These are phyloP conservation scores for Ogataea nakhonphanomensis DNA, from an alignment of 805 yeast genomes.

Conservation along the genomic window DNA sequence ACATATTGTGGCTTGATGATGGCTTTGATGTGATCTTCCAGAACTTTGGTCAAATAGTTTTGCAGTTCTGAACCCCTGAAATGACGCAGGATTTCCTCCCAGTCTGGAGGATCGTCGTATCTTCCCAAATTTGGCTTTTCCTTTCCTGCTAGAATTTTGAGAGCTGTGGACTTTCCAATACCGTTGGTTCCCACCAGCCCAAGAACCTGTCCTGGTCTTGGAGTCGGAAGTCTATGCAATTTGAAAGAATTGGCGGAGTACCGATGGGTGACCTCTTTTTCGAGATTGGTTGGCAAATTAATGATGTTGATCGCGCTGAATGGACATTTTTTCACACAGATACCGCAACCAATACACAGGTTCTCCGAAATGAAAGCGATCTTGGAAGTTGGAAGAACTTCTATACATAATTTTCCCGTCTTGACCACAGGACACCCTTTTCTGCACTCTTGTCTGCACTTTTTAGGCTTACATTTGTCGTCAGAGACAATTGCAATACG, in stretches of 20 bases:
- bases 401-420: constrained; percentile 97
- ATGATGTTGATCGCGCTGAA: constrained; percentile 95
- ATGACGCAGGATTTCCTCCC: constrained; percentile 88
- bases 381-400: constrained; percentile 85
- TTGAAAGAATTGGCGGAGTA: constrained; percentile 98
- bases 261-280: constrained; percentile 89
- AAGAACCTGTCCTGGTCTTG: constrained; percentile 97
- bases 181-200: constrained; percentile 99
- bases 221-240: constrained; percentile 94
- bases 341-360: constrained; percentile 99
- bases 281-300: constrained; percentile 94
- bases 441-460: constrained; percentile 97
- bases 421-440: constrained; percentile 97
- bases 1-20: constrained; percentile 98
- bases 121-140: constrained; percentile 95
- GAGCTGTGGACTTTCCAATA: constrained; percentile 97
- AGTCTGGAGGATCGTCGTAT: constrained; percentile 94
- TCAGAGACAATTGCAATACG: constrained; percentile 96
- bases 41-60: constrained; percentile 88
- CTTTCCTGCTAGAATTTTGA: constrained; percentile 94
- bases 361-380: constrained; percentile 93
- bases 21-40: constrained; percentile 94
- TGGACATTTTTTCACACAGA: constrained; percentile 97
- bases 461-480: constrained; percentile 96
- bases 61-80: constrained; percentile 98